Base-by-base conservation (phyloP, 2,329 filamentous ascomycete genomes). In the Stachybotrys chartarum region DNA sequence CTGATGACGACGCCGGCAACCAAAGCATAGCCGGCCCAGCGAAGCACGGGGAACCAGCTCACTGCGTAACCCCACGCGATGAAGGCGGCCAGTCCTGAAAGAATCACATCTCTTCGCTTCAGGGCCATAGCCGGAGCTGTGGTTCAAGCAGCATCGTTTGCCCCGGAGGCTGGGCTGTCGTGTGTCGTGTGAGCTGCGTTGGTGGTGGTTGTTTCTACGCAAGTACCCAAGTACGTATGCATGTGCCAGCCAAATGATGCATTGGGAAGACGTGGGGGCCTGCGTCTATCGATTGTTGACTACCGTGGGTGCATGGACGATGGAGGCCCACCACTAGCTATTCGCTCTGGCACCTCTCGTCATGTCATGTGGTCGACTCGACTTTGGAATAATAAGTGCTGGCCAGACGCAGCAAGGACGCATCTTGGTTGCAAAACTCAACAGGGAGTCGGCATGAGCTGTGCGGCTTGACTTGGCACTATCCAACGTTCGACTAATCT, bases 31-130 rank as follows among this genome's bases (percentile, higher is more conserved):
- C 88, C 90, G 47, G 90, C 79, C 81, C 89, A 96, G 70, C 91
- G 90, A 61, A 97, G 77, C 57, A 85, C 76, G 32, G 93, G 91
- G 64, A 91, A 78, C 86, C 88, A 95, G 75, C 88, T 86, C 62
- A 90, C 86, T 57, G 87, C 81, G 70, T 92, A 87, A 59, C 90
- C 89, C 93, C 93, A 97, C 69, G 90, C 87, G 70, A 97, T 78
- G 72, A 96, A 90, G 70, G 79, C 81, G 71, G 80, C 84, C 69
- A 87, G 71, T 70, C 80, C 81, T 70, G 85, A 84, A 72, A 88
- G 71, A 70, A 84, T 79, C 71, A 86, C 79, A 81, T 91, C 81
- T 79, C 83, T 84, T 75, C 84, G 83, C 78, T 84, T 83, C 76
- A 90, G 79, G 79, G 83, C 85, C 87, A 88, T 85, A 72, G 67